A percentile compares a stretch with the other conserved stretches of the same genome.
phyloP scores from a whole-genome alignment of 257 asterid genomes.

The Fraxinus quadrangulata region DNA sequence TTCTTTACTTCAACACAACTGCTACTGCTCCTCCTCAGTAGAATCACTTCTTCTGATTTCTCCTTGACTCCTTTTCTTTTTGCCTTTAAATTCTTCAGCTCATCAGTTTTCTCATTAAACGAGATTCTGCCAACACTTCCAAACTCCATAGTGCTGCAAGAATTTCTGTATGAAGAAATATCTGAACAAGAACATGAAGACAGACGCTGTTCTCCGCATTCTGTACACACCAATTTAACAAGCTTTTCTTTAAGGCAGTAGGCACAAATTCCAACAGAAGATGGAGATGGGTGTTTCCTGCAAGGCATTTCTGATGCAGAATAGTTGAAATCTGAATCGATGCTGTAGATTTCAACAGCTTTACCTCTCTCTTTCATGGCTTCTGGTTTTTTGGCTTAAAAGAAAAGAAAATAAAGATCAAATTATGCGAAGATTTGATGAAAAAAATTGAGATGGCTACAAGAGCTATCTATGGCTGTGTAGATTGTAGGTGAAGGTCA shows the following conservation, averaged over 20 bases:
- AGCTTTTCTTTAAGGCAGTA: slow-evolving; percentile 72
- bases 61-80: slow-evolving; percentile 29
- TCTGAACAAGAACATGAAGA: slow-evolving; percentile 90
- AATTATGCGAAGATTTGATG: neutral
- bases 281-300: slow-evolving; percentile 67
- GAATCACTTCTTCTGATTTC: slow-evolving; percentile 49
- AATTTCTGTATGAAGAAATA: slow-evolving; percentile 59
- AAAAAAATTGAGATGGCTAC: neutral
- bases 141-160: slow-evolving; percentile 62
- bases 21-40: slow-evolving; percentile 69
- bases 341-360: slow-evolving; percentile 38
- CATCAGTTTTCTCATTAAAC: slow-evolving; percentile 60
- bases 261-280: slow-evolving; percentile 79
- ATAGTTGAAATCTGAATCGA: slow-evolving; percentile 51
- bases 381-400: neutral
- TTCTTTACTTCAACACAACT: slow-evolving; percentile 85
- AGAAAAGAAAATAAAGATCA: neutral
- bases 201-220: slow-evolving; percentile 88
- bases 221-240: slow-evolving; percentile 74
- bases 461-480: neutral
- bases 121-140: slow-evolving; percentile 86
- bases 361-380: slow-evolving; percentile 76
- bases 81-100: slow-evolving; percentile 19
- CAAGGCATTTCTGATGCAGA: slow-evolving; percentile 66
- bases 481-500: slow-evolving; percentile 5